A percentile compares a stretch with the other conserved stretches of the same genome.
phyloP scores from a whole-genome alignment of 768 basidiomycete genomes.

The Suillus placidus region DNA sequence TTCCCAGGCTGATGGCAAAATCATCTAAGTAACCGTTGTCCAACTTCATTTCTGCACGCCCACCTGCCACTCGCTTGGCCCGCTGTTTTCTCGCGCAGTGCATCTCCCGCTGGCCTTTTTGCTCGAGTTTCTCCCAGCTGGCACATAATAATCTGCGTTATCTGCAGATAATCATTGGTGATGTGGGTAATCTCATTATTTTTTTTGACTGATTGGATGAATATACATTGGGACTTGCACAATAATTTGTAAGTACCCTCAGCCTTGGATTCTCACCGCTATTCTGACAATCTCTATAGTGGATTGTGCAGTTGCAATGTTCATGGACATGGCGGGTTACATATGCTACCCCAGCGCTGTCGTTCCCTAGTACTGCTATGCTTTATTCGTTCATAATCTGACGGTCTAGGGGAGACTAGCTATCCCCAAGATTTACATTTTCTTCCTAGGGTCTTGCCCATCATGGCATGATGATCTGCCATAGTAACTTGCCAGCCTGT shows the following conservation, averaged over 20 bases:
- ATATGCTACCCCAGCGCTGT: neutral
- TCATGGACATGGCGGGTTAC: neutral
- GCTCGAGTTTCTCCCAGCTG: neutral
- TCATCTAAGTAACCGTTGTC: neutral
- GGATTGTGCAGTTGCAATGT: neutral
- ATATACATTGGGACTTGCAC: neutral
- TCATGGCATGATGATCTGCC: neutral
- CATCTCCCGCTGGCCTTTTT: neutral
- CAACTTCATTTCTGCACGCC: neutral
- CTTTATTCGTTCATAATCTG: neutral
- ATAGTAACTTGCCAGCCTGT: neutral
- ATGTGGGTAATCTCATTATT: neutral
- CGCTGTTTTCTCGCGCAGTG: neutral
- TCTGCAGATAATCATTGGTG: neutral
- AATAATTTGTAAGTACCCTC: neutral
- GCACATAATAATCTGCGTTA: neutral
- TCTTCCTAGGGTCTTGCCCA: neutral
- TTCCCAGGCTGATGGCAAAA: neutral
- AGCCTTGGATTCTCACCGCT: neutral
- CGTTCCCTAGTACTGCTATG: too few species aligned
- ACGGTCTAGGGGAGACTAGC: neutral
- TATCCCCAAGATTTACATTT: neutral
- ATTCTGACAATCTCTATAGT: neutral
- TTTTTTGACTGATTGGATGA: neutral
- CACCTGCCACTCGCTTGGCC: neutral